Conservation (phyloP, 2,329 filamentous ascomycete genomes). For the Colletotrichum ledebouriae region DNA sequence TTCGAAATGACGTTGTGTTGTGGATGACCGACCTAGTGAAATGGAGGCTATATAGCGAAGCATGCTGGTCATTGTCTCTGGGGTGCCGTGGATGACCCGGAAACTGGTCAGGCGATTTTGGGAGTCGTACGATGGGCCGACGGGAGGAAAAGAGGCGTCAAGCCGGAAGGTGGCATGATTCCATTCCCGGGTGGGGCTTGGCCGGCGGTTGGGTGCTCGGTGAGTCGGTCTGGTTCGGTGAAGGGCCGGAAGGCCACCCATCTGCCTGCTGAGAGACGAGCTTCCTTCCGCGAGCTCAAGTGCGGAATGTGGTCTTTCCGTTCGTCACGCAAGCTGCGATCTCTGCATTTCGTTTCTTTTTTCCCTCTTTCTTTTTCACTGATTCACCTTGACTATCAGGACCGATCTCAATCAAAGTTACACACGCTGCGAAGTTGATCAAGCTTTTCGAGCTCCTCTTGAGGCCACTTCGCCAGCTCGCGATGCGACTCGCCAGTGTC, state of each 20-base stretch:
- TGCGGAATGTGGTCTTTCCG: background rate
- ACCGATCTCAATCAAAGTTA: background rate
- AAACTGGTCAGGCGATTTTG: slow-evolving; percentile 29
- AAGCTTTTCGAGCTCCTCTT: background rate
- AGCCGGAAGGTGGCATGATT: slow-evolving; percentile 30
- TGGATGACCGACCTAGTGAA: background rate
- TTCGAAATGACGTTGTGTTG: too few species aligned
- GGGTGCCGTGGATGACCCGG: background rate
- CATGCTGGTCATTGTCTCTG: background rate
- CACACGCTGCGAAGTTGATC: background rate
- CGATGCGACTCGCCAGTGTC: background rate
- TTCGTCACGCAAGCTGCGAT: too few species aligned
- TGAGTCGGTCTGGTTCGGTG: background rate
- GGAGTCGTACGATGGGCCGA: slow-evolving; percentile 36
- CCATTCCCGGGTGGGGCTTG: slow-evolving; percentile 16
- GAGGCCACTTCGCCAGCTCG: background rate
- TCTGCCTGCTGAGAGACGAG: too few species aligned
- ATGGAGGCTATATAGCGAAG: slow-evolving; percentile 17
- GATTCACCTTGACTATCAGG: too few species aligned
- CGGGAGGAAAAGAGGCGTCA: background rate
- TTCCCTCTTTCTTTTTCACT: too few species aligned
- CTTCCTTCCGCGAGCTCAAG: background rate
- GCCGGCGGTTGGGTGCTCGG: background rate
- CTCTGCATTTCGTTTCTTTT: too few species aligned
- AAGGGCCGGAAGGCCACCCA: background rate